Percentiles rank a stretch among this genome's conserved stretches.
These are phyloP conservation scores for Aureobasidium lini DNA, from an alignment of 2,329 filamentous ascomycete genomes.

Conservation along the genomic window DNA sequence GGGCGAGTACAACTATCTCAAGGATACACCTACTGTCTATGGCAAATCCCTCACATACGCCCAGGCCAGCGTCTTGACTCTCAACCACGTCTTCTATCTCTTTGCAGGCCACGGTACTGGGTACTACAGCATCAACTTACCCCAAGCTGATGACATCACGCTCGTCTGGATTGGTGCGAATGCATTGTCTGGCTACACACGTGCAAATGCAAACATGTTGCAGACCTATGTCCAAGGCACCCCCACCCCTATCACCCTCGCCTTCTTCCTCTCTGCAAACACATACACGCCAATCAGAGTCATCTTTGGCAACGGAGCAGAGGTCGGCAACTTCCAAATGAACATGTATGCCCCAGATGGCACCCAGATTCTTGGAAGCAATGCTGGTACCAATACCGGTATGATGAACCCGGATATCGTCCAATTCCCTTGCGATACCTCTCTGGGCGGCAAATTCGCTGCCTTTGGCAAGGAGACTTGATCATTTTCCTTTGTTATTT, in stretches of 20 bases:
- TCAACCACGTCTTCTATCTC: conserved; percentile 15
- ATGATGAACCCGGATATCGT: conserved; percentile 6
- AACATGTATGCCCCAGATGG: conserved; percentile 12
- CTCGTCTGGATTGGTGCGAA: conserved; percentile 22
- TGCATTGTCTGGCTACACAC: conserved; percentile 20
- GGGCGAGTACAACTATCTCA: neutral
- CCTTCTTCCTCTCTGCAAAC: conserved; percentile 12
- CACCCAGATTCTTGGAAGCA: neutral
- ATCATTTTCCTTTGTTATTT: neutral
- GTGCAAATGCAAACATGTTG: conserved; percentile 17
- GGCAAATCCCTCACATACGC: neutral
- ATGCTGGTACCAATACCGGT: neutral
- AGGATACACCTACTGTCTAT: neutral
- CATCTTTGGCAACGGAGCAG: conserved; percentile 8
- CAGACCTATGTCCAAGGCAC: neutral
- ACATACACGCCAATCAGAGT: conserved; percentile 11
- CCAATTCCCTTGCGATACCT: conserved; percentile 7
- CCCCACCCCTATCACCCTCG: neutral
- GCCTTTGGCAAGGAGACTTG: conserved; percentile 13
- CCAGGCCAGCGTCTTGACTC: neutral
- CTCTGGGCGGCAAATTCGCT: conserved; percentile 2
- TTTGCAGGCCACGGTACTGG: conserved; percentile 17
- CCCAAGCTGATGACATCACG: conserved; percentile 20
- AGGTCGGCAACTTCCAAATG: neutral
- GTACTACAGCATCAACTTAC: conserved; percentile 21